A percentile compares a stretch with the other conserved stretches of the same genome.
Conservation (phyloP, 371 early-diverging fungal genomes). For the Rhizopus arrhizus region DNA sequence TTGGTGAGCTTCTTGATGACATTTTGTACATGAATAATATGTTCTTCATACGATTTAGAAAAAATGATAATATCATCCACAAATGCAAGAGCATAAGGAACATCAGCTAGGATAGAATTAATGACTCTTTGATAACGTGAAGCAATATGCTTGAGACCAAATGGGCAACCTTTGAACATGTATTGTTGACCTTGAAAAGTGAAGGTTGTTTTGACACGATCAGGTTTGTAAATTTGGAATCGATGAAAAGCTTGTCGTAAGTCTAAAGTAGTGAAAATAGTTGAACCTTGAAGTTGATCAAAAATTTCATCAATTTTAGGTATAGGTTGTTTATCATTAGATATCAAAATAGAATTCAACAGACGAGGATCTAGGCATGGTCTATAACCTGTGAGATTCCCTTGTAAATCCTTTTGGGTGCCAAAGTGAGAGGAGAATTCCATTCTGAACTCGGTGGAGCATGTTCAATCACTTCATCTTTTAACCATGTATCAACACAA, state of each 20-base stretch:
- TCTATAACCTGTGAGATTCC: background rate
- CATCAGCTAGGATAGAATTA: too few species aligned
- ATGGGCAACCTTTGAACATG: background rate
- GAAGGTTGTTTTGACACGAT: slow-evolving; percentile 1
- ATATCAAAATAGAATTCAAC: background rate
- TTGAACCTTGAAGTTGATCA: background rate
- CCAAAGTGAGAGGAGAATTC: background rate
- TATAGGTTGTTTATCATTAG: background rate
- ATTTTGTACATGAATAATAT: too few species aligned
- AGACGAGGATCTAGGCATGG: background rate
- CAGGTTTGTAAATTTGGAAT: background rate
- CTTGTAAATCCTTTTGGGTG: background rate
- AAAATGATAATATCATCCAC: background rate
- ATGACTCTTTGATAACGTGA: too few species aligned
- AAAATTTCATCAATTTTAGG: background rate
- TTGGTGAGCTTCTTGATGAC: too few species aligned
- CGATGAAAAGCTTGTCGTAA: background rate
- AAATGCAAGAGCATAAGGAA: too few species aligned
- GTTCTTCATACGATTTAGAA: too few species aligned
- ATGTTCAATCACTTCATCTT: too few species aligned
- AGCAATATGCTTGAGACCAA: background rate
- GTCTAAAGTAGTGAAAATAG: background rate
- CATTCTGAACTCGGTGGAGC: too few species aligned
- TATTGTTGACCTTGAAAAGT: background rate
- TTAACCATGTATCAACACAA: too few species aligned